Evolutionary conservation across 2,329 filamentous ascomycete genomes (phyloP).

Genomic region (Fusarium sp.): DNA sequence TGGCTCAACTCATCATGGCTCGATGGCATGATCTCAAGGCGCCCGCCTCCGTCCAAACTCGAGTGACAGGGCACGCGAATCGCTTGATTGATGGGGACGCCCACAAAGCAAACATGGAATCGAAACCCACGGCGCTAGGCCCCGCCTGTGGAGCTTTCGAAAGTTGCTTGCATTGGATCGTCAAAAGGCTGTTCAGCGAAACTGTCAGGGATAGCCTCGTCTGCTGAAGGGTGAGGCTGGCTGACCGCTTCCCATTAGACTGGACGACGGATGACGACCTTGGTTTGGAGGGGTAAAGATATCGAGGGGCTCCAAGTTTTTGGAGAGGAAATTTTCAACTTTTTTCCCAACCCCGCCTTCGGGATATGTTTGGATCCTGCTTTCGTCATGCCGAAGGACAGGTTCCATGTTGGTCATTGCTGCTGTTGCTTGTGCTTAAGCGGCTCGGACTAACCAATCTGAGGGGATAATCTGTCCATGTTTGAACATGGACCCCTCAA

Average conservation of each 20-base stretch:
- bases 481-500: neutral
- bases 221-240: slow-evolving; percentile 41
- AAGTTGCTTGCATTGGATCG: slow-evolving; percentile 21
- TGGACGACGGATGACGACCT: slow-evolving; percentile 43
- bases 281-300: slow-evolving; percentile 24
- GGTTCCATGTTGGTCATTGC: slow-evolving; percentile 4
- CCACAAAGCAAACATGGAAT: slow-evolving; percentile 22
- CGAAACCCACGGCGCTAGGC: slow-evolving; percentile 21
- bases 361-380: neutral
- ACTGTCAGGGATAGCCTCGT: slow-evolving; percentile 45
- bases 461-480: slow-evolving; percentile 9
- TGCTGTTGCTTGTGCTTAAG: neutral
- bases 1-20: slow-evolving; percentile 1
- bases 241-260: slow-evolving; percentile 43
- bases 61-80: slow-evolving; percentile 3
- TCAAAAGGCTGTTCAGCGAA: slow-evolving; percentile 18
- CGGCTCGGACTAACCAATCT: neutral
- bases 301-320: slow-evolving; percentile 29
- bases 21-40: slow-evolving; percentile 41
- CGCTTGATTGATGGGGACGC: slow-evolving; percentile 5
- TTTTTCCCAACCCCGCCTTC: slow-evolving; percentile 4
- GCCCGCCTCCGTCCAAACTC: slow-evolving; percentile 11
- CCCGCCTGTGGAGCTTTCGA: slow-evolving; percentile 26
- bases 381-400: slow-evolving; percentile 6
- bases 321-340: neutral